These are phyloP conservation scores for Didymosphaeria variabile DNA, from an alignment of 2,329 filamentous ascomycete genomes.

Conservation along the genomic window DNA sequence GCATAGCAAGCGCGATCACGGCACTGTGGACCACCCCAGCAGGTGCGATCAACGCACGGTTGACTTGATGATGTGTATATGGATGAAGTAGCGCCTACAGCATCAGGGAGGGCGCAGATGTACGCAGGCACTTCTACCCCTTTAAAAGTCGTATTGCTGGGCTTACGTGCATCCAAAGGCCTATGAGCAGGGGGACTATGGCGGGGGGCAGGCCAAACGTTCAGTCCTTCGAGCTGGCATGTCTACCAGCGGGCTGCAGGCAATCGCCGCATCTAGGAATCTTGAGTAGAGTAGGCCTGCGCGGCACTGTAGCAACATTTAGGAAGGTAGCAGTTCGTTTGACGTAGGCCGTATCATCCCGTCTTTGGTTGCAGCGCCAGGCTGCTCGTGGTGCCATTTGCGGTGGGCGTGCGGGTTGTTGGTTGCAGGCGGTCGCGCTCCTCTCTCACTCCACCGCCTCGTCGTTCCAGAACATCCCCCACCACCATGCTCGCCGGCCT, in stretches of 20 bases:
- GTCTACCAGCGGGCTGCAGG: not conserved
- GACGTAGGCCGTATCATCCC: not conserved
- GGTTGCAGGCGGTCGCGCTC: not conserved
- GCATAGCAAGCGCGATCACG: no score
- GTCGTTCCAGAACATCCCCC: not conserved
- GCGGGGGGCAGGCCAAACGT: not conserved
- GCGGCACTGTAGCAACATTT: not conserved
- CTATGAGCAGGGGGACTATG: not conserved
- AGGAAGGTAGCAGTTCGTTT: not conserved
- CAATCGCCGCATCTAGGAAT: not conserved
- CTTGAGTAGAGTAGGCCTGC: not conserved
- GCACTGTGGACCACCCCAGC: no score
- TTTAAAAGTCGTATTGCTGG: not conserved
- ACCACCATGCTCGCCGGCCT: not conserved
- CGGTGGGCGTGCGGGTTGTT: not conserved
- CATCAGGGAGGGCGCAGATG: no score
- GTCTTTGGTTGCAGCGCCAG: not conserved
- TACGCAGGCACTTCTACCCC: not conserved
- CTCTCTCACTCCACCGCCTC: constrained; percentile 2
- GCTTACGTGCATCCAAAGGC: not conserved
- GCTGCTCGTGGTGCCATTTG: not conserved
- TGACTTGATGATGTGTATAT: not conserved
- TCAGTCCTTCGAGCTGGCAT: not conserved
- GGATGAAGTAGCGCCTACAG: not conserved
- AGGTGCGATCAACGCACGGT: no score